A percentile compares a stretch with the other conserved stretches of the same genome.
phyloP scores from a whole-genome alignment of 768 basidiomycete genomes.

The Leccinum pellstonianum region DNA sequence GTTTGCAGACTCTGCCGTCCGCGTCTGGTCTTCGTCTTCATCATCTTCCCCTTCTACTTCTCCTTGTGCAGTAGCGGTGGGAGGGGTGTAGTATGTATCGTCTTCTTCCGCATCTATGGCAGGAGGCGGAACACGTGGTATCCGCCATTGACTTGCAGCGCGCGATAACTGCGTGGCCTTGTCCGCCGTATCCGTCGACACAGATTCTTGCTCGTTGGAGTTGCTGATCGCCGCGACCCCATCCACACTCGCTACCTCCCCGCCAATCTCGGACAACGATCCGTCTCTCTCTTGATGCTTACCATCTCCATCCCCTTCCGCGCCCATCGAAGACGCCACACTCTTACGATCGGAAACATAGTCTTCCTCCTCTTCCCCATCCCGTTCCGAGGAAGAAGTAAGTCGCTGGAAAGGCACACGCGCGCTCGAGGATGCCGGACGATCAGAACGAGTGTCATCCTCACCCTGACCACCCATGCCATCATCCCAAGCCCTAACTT shows the following conservation, averaged over 20 bases:
- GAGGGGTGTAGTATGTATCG: background rate
- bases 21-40: slow-evolving; percentile 35
- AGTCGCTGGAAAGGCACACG: slow-evolving; percentile 33
- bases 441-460: slow-evolving; percentile 31
- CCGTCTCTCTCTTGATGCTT: slow-evolving; percentile 16
- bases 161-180: slow-evolving; percentile 11
- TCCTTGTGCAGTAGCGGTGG: background rate
- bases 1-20: slow-evolving; percentile 36
- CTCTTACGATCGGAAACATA: slow-evolving; percentile 28
- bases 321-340: background rate
- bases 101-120: slow-evolving; percentile 28
- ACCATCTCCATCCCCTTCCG: slow-evolving; percentile 12
- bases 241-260: slow-evolving; percentile 1
- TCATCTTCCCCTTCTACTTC: slow-evolving; percentile 10
- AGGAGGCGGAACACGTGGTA: slow-evolving; percentile 41
- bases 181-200: slow-evolving; percentile 6
- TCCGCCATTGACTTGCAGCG: slow-evolving; percentile 26
- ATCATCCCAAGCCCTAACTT: slow-evolving; percentile 38
- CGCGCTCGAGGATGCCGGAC: slow-evolving; percentile 32
- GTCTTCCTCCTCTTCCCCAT: slow-evolving; percentile 29
- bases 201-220: slow-evolving; percentile 7
- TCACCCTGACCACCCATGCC: slow-evolving; percentile 35
- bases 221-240: background rate
- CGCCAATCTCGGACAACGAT: slow-evolving; percentile 11
- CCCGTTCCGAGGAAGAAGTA: slow-evolving; percentile 34